Conservation (phyloP, 352 stramenopile species). For the Globisporangium nagaii region DNA sequence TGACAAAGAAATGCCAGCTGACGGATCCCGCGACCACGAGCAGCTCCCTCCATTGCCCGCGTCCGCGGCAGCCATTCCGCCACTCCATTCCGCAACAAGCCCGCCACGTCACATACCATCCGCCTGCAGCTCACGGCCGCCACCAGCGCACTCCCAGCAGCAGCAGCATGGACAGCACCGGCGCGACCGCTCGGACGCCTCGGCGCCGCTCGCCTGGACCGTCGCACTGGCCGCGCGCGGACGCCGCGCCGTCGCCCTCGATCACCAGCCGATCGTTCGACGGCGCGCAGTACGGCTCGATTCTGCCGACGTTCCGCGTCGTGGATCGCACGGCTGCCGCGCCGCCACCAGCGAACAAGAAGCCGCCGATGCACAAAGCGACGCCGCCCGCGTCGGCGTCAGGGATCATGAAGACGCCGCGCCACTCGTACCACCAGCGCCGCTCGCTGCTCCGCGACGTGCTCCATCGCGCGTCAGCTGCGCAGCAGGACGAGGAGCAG, state of each 20-base stretch:
- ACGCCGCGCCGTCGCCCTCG: constrained; percentile 20
- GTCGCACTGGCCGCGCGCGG: constrained; percentile 11
- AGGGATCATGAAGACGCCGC: constrained; percentile 35
- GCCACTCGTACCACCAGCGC: constrained; percentile 44
- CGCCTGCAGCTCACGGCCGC: not conserved
- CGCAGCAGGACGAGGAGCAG: constrained; percentile 9
- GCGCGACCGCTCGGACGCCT: constrained; percentile 68
- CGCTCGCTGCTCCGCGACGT: constrained; percentile 7
- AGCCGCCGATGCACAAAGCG: constrained; percentile 7
- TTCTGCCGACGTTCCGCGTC: constrained; percentile 13
- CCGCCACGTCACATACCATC: not conserved
- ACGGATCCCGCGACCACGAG: not conserved
- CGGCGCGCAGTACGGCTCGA: constrained; percentile 15
- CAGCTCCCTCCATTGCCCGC: not conserved
- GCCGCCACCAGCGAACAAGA: not conserved
- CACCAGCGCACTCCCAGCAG: too few relatives aligned
- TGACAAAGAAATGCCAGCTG: too few relatives aligned
- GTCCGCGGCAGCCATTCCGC: not conserved
- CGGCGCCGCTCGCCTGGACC: constrained; percentile 30
- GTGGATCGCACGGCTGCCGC: not conserved
- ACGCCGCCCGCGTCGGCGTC: not conserved
- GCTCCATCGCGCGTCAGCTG: not conserved
- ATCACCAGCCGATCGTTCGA: constrained; percentile 29
- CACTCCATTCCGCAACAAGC: not conserved
- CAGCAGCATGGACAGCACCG: constrained; percentile 68